Evolutionary conservation across 352 stramenopile species (phyloP).

Genomic region (Blastocystis sp.): DNA sequence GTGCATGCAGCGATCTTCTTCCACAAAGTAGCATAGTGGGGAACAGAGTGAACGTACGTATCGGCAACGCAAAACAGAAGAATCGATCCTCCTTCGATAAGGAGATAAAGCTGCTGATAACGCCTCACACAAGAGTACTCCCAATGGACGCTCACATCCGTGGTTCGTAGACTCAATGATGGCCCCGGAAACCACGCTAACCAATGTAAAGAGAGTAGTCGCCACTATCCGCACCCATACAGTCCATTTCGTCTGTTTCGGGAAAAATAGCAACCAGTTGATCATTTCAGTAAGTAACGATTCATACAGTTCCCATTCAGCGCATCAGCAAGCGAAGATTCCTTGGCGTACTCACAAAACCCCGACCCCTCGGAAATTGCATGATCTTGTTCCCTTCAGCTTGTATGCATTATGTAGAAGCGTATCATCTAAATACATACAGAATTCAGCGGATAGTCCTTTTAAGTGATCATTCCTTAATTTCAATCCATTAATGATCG

Average conservation of each 20-base stretch:
- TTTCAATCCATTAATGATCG: no score
- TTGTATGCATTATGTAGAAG: no score
- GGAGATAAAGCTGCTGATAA: neutral
- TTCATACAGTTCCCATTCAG: neutral
- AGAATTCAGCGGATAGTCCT: no score
- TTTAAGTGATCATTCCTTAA: no score
- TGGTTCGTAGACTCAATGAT: neutral
- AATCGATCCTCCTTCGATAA: neutral
- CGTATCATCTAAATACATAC: no score
- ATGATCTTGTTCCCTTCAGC: no score
- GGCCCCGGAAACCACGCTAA: neutral
- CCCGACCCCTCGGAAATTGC: neutral
- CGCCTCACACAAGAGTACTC: neutral
- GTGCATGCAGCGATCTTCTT: conserved; percentile 34
- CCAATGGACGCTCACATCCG: neutral
- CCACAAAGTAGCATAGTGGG: conserved; percentile 19
- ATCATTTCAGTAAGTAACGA: conserved; percentile 9
- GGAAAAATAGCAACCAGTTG: conserved; percentile 53
- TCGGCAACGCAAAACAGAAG: conserved; percentile 40
- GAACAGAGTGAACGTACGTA: conserved; percentile 18
- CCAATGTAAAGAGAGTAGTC: neutral
- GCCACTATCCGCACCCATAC: neutral
- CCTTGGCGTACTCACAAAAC: neutral
- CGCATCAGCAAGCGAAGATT: neutral
- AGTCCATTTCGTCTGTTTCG: neutral